Conservation (phyloP, 2,329 filamentous ascomycete genomes). For the Colletotrichum orchidophilum region DNA sequence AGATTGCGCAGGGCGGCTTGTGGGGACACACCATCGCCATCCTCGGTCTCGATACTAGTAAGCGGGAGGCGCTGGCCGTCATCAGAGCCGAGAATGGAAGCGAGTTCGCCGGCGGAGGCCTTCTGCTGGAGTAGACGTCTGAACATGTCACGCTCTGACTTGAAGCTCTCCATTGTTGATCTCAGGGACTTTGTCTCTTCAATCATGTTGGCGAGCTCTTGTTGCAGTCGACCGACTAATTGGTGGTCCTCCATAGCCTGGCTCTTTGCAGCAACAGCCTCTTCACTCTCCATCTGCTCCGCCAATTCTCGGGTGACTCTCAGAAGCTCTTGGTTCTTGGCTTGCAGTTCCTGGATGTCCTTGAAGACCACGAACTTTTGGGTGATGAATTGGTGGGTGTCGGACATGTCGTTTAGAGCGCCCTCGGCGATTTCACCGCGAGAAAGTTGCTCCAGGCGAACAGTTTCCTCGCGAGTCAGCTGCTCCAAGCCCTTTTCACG, state of each 20-base stretch:
- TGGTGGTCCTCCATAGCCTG: conserved; percentile 72
- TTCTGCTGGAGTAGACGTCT: conserved; percentile 87
- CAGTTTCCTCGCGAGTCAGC: conserved; percentile 75
- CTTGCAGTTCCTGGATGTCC: conserved; percentile 83
- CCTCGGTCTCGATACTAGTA: conserved; percentile 65
- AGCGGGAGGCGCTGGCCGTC: conserved; percentile 63
- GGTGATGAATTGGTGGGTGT: conserved; percentile 89
- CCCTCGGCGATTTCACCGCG: conserved; percentile 79
- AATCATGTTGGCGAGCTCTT: conserved; percentile 77
- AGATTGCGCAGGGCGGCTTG: conserved; percentile 82
- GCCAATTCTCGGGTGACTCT: conserved; percentile 85
- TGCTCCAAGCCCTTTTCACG: conserved; percentile 81
- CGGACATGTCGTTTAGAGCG: conserved; percentile 77
- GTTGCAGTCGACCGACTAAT: conserved; percentile 77
- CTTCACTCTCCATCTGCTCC: conserved; percentile 90
- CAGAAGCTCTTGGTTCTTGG: conserved; percentile 87
- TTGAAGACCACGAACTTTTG: conserved; percentile 91
- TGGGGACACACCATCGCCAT: conserved; percentile 64
- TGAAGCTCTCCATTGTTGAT: conserved; percentile 89
- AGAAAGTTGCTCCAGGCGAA: conserved; percentile 81
- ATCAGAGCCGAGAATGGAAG: conserved; percentile 76
- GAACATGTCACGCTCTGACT: conserved; percentile 97
- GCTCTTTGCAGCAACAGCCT: conserved; percentile 75
- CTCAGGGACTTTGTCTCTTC: conserved; percentile 87
- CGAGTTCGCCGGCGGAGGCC: conserved; percentile 67